Evolutionary conservation across 164 flowering plant genomes (phyloP).

Genomic region (grape (Vitis vinifera)): ASM3070453v1 NC_081811.1:5016501-5017000

Average conservation of each 20-base stretch:
- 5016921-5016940: neutral
- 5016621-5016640: neutral
- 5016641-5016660: neutral
- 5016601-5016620: neutral
- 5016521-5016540: neutral
- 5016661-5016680: constrained; percentile 41
- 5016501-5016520: neutral
- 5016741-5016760: constrained; percentile 40
- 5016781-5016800: constrained; percentile 90
- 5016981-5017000: too few relatives aligned
- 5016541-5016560: neutral
- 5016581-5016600: neutral
- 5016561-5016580: neutral
- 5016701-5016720: constrained; percentile 62
- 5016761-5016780: constrained; percentile 71
- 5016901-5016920: neutral
- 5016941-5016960: too few relatives aligned
- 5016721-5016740: constrained; percentile 63
- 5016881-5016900: neutral
- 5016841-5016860: constrained; percentile 94
- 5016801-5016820: constrained; percentile 96
- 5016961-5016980: too few relatives aligned
- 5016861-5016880: constrained; percentile 32
- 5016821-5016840: constrained; percentile 95
- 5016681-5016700: constrained; percentile 77